A percentile compares a stretch with the other conserved stretches of the same genome.
Evolutionary conservation across 306 rosid species (phyloP).

Genomic region (Arachis hypogaea): DNA sequence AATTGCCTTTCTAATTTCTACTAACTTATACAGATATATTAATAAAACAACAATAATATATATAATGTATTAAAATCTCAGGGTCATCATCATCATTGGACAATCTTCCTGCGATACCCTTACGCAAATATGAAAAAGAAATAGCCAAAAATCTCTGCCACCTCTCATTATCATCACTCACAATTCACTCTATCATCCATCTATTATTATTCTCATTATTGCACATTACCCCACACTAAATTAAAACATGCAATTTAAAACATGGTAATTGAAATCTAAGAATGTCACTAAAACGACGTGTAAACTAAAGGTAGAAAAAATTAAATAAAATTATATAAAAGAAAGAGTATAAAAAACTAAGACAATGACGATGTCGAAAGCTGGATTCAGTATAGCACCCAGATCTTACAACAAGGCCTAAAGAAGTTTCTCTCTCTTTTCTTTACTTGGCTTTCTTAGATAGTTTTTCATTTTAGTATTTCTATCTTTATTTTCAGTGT

Average conservation of each 20-base stretch:
- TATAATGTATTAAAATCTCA: not conserved
- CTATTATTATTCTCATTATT: not conserved
- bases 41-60: too few relatives aligned
- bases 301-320: not conserved
- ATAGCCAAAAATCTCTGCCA: conserved; percentile 16
- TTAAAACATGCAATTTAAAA: not conserved
- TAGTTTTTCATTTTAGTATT: not conserved
- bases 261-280: not conserved
- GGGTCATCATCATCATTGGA: conserved; percentile 22
- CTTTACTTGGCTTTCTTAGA: not conserved
- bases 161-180: conserved; percentile 30
- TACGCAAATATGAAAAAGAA: not conserved
- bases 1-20: too few relatives aligned
- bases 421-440: conserved; percentile 46
- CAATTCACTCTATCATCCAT: not conserved
- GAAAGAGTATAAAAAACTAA: not conserved
- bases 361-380: conserved; percentile 32
- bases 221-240: not conserved
- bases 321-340: not conserved
- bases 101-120: not conserved
- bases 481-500: not conserved
- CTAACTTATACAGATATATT: too few relatives aligned
- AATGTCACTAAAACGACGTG: not conserved
- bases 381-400: conserved; percentile 31
- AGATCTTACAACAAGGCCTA: conserved; percentile 52